These are phyloP conservation scores for Wickerhamia fluorescens DNA, from an alignment of 805 yeast species.

Conservation along the genomic window DNA sequence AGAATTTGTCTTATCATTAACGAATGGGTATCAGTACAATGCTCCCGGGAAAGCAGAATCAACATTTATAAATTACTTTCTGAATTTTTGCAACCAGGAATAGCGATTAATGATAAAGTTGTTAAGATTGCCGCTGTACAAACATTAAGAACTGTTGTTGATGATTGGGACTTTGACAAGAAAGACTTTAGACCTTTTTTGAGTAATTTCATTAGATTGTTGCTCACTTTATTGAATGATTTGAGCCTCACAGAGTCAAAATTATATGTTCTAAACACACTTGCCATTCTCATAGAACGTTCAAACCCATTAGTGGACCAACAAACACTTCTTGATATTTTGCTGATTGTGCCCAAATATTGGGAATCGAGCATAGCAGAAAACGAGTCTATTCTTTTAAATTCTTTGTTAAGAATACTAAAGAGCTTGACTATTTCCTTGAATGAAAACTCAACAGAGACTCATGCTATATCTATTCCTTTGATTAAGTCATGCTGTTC, in stretches of 20 bases:
- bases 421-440: conserved; percentile 51
- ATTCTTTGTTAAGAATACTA: conserved; percentile 43
- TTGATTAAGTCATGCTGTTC: conserved; percentile 61
- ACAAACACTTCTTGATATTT: conserved; percentile 43
- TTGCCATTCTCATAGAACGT: conserved; percentile 55
- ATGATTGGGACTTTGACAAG: conserved; percentile 83
- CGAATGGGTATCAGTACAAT: conserved; percentile 73
- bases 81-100: conserved; percentile 39
- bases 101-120: conserved; percentile 60
- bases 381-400: conserved; percentile 32
- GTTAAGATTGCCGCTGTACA: conserved; percentile 70
- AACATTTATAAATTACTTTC: conserved; percentile 53
- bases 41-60: conserved; percentile 51
- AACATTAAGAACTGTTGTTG: conserved; percentile 60
- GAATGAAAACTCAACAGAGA: conserved; percentile 42
- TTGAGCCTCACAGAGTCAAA: conserved; percentile 68
- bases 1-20: conserved; percentile 69
- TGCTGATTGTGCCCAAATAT: conserved; percentile 54
- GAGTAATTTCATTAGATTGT: conserved; percentile 40
- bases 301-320: conserved; percentile 57
- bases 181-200: conserved; percentile 60
- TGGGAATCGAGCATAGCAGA: conserved; percentile 55
- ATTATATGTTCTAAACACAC: conserved; percentile 59
- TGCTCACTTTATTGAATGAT: conserved; percentile 43
- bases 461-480: conserved; percentile 56